These are phyloP conservation scores for Myriangium duriaei DNA, from an alignment of 2,329 filamentous ascomycete species.

Conservation along the genomic window DNA sequence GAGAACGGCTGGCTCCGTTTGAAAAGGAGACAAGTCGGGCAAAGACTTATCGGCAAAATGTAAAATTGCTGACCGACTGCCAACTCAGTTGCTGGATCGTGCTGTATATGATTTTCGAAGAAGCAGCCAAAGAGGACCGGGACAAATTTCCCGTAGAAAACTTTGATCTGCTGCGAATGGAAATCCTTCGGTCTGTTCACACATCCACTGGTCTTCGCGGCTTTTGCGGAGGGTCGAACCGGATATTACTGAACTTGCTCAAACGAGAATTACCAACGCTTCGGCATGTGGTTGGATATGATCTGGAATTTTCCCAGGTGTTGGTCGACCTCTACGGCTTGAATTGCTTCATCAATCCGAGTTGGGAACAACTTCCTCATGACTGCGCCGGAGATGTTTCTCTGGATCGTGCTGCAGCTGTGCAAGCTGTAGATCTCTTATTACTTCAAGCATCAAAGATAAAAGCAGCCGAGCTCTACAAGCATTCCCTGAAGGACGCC, in stretches of 20 bases:
- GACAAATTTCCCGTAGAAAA: constrained; percentile 45
- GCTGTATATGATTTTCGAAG: constrained; percentile 67
- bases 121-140: constrained; percentile 55
- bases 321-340: constrained; percentile 72
- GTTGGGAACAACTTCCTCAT: constrained; percentile 48
- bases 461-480: constrained; percentile 80
- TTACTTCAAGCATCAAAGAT: constrained; percentile 69
- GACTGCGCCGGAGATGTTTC: constrained; percentile 59
- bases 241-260: constrained; percentile 79
- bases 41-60: constrained; percentile 5
- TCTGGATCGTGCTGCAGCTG: constrained; percentile 67
- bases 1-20: constrained; percentile 27
- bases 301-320: constrained; percentile 75
- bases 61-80: constrained; percentile 55
- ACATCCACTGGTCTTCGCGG: constrained; percentile 71
- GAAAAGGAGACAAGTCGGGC: constrained; percentile 5
- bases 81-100: constrained; percentile 80
- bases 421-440: constrained; percentile 72
- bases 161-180: constrained; percentile 60
- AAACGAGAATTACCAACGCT: constrained; percentile 72
- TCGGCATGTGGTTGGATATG: constrained; percentile 61
- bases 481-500: constrained; percentile 76
- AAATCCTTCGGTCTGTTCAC: constrained; percentile 71
- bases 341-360: constrained; percentile 40
- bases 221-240: constrained; percentile 74